Percentiles rank a stretch among this genome's conserved stretches.
Conservation (phyloP, 176 grass and related monocot species). For the Cenchrus fungigraminus region DNA sequence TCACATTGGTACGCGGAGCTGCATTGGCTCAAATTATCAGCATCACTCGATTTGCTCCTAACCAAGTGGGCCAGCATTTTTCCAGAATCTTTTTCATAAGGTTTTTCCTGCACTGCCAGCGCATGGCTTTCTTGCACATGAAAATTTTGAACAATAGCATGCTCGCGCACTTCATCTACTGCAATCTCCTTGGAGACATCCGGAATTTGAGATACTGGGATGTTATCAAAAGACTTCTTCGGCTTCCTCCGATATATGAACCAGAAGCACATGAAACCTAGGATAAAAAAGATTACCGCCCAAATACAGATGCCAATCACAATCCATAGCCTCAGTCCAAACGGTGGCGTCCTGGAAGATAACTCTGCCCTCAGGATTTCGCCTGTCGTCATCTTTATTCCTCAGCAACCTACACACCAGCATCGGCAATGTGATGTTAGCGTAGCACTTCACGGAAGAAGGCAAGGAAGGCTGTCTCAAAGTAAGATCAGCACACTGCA, state of each 20-base stretch:
- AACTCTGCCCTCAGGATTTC: constrained; percentile 18
- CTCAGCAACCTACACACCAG: constrained; percentile 4
- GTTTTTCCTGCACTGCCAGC: constrained; percentile 37
- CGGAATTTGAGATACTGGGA: constrained; percentile 69
- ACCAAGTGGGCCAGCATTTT: constrained; percentile 41
- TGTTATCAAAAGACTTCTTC: constrained; percentile 41
- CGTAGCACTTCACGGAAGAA: not conserved
- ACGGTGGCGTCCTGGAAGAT: constrained; percentile 33
- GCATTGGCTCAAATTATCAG: constrained; percentile 64
- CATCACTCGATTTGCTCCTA: constrained; percentile 54
- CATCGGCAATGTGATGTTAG: not conserved
- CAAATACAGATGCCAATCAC: constrained; percentile 46
- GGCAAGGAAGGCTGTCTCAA: not conserved
- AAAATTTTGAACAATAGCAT: constrained; percentile 41
- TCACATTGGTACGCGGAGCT: constrained; percentile 71
- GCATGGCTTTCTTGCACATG: constrained; percentile 40
- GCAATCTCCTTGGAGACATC: constrained; percentile 82
- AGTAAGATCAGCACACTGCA: not conserved
- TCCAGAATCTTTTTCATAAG: not conserved
- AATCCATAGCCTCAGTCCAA: constrained; percentile 30
- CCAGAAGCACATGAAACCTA: constrained; percentile 69
- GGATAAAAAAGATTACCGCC: constrained; percentile 56
- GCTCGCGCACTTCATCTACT: constrained; percentile 56
- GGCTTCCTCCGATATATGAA: constrained; percentile 54
- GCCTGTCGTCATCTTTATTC: not conserved